Evolutionary conservation across 2,329 filamentous ascomycete genomes (phyloP), one percentile per base, ranked within the genome.

Genomic region (Pestalotiopsis sp.): DNA sequence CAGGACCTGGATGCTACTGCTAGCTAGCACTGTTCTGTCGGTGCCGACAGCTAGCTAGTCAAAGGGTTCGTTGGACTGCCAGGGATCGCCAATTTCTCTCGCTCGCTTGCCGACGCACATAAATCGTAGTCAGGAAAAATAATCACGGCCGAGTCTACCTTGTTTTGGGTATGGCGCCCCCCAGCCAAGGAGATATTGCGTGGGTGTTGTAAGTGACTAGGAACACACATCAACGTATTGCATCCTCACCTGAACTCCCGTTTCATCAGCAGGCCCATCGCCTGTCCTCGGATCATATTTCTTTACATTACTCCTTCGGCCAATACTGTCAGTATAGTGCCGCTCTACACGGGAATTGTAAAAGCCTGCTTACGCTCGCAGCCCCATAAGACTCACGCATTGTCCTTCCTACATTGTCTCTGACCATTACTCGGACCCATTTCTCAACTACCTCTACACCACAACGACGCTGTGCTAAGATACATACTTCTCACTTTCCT

Each of bases 201-300:
- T 67, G 65, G 66, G 66, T 68, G 59, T 60, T 38, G 59, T 62
- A 27, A 36, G n/a, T 39, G 27, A 62, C 27, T 39, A 62, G 59
- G n/a, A 62, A 36, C 57, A 59, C 57, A 59, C 57, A n/a, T 39
- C 36, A 62, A 62, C 31, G 59, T 62, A 62, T 62, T 67, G 64
- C 65, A 64, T 63, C 66, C 52, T 52, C 36, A 63, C 62, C 66
- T 56, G 68, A 45, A 56, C 49, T 67, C 57, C 68, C 66, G 31
- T 65, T 66, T 59, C 39, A 62, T 63, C 59, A 52, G 45, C 27
- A 59, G 58, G 45, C 64, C 39, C 59, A 58, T 65, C 62, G 52
- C 65, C 67, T 66, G 63, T 68, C 68, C 68, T 69, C 68, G 68
- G 67, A 66, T 69, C 65, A 68, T 39, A 36, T 25, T 68, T 63